These are phyloP conservation scores for Candida sp. DNA, from an alignment of 1,139 yeast species.

Conservation along the genomic window DNA sequence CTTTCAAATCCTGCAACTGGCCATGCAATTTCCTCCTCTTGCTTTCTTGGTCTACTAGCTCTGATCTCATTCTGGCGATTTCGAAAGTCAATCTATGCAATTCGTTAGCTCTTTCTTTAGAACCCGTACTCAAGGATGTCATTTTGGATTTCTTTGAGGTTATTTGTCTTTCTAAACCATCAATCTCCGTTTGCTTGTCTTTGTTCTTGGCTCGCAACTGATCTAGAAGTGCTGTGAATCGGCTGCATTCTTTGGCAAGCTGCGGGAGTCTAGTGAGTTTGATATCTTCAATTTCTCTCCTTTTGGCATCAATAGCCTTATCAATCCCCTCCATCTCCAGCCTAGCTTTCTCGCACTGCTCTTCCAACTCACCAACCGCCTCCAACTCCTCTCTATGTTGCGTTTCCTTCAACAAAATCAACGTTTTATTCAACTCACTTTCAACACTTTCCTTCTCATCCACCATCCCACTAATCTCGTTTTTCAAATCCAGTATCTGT, in stretches of 20 bases:
- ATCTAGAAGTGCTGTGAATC: conserved; percentile 8
- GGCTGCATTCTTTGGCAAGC: conserved; percentile 4
- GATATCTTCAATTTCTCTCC: conserved; percentile 2
- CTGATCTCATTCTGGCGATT: conserved; percentile 25
- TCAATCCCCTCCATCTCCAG: conserved; percentile 10
- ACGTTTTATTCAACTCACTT: conserved; percentile 25
- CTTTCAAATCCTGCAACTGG: conserved; percentile 82
- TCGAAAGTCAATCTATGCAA: conserved; percentile 7
- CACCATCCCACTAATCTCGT: conserved; percentile 14
- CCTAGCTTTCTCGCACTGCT: conserved; percentile 8
- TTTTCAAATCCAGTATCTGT: conserved; percentile 19
- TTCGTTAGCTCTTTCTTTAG: conserved; percentile 5
- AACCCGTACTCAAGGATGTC: neutral
- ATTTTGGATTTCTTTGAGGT: neutral
- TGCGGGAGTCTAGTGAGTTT: conserved; percentile 1
- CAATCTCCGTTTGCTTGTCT: conserved; percentile 12
- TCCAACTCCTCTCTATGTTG: conserved; percentile 23
- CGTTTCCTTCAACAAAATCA: conserved; percentile 31
- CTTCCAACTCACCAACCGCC: conserved; percentile 25
- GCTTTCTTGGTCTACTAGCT: conserved; percentile 15
- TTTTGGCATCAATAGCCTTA: neutral
- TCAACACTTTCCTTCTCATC: conserved; percentile 14
- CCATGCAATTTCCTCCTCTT: conserved; percentile 72
- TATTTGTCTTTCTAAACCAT: neutral
- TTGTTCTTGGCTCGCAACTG: conserved; percentile 11